phyloP scores from a whole-genome alignment of 169 alveolate genomes.

The Eimeria maxima region DNA sequence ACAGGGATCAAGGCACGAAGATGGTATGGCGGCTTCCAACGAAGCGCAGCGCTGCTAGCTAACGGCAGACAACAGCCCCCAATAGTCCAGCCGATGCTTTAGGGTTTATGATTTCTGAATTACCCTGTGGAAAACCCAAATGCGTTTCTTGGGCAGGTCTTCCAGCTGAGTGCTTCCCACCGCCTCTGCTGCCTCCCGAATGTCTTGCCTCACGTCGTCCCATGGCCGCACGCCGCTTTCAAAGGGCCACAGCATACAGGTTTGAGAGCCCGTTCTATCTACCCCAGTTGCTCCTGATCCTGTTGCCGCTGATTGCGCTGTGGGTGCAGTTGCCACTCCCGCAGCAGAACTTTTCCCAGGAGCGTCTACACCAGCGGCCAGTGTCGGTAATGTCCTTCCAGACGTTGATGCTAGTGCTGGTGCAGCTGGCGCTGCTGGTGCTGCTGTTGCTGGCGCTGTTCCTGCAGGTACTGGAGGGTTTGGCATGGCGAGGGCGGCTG shows the following conservation, averaged over 20 bases:
- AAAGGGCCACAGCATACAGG: slow-evolving; percentile 13
- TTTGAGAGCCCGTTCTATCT: background rate
- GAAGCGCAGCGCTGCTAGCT: too few species aligned
- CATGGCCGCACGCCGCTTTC: slow-evolving; percentile 60
- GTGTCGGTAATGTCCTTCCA: background rate
- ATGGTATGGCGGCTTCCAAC: too few species aligned
- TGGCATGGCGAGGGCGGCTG: background rate
- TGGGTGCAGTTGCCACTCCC: background rate
- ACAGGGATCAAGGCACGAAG: too few species aligned
- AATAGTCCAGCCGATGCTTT: background rate
- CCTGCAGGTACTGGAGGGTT: background rate
- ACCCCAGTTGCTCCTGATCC: too few species aligned
- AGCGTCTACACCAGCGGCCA: background rate
- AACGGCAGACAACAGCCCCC: background rate
- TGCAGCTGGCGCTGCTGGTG: too few species aligned
- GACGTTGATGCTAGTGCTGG: background rate
- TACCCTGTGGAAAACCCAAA: slow-evolving; percentile 75
- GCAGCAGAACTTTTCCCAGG: background rate
- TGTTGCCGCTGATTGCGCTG: too few species aligned
- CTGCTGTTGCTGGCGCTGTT: background rate
- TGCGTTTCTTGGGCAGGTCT: slow-evolving; percentile 71
- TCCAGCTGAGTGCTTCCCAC: slow-evolving; percentile 70
- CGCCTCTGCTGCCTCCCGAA: slow-evolving; percentile 21
- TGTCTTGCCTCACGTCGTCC: slow-evolving; percentile 56
- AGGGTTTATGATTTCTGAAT: background rate